A percentile compares a stretch with the other conserved stretches of the same genome.
These are phyloP conservation scores for Acanthamoeba lenticulata DNA, from an alignment of 208 protist species.

Conservation along the genomic window DNA sequence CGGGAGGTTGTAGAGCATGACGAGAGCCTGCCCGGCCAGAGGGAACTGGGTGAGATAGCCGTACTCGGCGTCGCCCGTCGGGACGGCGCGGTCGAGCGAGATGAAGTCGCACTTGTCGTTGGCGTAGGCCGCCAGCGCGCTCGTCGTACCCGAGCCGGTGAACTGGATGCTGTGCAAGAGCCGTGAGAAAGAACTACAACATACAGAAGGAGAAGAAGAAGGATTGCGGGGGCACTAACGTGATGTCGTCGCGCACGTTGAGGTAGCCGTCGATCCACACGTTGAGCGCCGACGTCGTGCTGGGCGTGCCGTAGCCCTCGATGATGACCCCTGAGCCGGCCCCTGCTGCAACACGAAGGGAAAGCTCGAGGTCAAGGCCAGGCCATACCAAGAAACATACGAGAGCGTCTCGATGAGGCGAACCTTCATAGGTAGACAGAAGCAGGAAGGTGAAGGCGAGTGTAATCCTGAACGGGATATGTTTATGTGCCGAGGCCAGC, in stretches of 20 bases:
- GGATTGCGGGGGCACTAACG: not conserved
- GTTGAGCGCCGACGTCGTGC: not conserved
- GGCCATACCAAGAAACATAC: too few species aligned
- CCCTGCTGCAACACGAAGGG: not conserved
- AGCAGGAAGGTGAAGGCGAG: too few species aligned
- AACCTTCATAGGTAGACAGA: too few species aligned
- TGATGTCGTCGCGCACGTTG: not conserved
- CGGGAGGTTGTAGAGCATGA: not conserved
- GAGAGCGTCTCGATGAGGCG: too few species aligned
- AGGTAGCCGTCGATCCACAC: not conserved
- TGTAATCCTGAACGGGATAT: too few species aligned
- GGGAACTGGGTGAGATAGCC: not conserved
- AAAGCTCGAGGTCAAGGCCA: not conserved
- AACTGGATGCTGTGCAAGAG: not conserved
- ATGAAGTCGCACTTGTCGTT: not conserved
- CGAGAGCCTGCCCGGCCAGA: not conserved
- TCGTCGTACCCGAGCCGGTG: not conserved
- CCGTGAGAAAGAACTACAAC: not conserved
- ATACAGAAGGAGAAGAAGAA: not conserved
- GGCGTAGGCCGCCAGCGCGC: not conserved
- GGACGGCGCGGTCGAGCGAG: not conserved
- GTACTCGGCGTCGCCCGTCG: not conserved
- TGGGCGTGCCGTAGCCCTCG: not conserved
- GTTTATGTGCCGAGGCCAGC: too few species aligned
- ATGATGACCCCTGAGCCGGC: not conserved